Base-by-base conservation (phyloP, 192 early-diverging fungal genomes). In the Backusella sp. region DNA sequence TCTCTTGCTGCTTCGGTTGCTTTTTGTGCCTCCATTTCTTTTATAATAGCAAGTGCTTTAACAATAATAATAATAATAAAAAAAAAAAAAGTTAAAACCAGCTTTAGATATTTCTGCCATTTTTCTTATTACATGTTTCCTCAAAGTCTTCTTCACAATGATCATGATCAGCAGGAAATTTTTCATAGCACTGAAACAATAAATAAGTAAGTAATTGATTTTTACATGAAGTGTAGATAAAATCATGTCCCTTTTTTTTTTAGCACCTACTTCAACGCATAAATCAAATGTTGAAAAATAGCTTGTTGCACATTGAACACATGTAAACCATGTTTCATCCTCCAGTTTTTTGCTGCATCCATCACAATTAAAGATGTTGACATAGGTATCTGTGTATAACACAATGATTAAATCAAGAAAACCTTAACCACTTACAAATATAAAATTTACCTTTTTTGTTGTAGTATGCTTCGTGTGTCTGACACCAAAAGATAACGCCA, bases 401-500 rank as follows among this genome's bases (percentile, higher is more conserved):
- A n/a, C 19, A 44, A 28, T 23, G 52, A 7, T 21, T 12, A 66
- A 41, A 73, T 56, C 17, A 19, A 67, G 14, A 17, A 21, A 32
- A 46, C 62, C 21, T 52, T 32, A 3, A 32, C 59, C 62, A 52
- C 12, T 68, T 8, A 26, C 15, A 34, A 32, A 56, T 39, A 46
- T 21, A 77, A 1, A n/a, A 73, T 21, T 19, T 85, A 88, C 90
- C 90, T 79, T 82, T 83, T 70, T 86, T 76, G 23, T 85, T 68
- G 4, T 89, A 79, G 36, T 82, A 74, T 4, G 80, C 74, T 72
- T 94, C 91, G 73, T 97, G 96, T 34, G 83, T 85, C 3, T 92
- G 88, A 74, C 96, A 97, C 93, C 94, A 97, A 80, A 96, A 97
- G 26, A 94, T 90, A 52, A 90, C 88, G 9, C 96, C 96, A 44